Conservation (phyloP, 148 eudicot species). For the Rheum nobile region DNA sequence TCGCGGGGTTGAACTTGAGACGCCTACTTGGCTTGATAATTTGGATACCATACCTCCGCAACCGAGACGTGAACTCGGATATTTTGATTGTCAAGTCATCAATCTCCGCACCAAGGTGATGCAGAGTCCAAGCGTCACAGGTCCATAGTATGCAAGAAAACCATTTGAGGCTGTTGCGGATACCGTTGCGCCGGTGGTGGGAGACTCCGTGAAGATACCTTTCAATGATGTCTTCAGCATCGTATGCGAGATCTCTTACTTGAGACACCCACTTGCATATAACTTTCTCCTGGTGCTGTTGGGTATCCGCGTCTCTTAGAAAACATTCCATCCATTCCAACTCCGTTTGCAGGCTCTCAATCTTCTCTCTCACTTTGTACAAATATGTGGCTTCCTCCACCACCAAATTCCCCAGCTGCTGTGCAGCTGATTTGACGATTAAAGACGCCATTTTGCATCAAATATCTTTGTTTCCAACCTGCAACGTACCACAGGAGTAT, state of each 20-base stretch:
- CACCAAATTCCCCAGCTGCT: not conserved
- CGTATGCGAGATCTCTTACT: not conserved
- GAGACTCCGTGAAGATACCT: not conserved
- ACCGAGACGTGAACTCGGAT: not conserved
- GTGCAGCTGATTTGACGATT: not conserved
- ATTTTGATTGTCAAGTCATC: not conserved
- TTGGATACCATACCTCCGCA: not conserved
- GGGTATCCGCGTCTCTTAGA: not conserved
- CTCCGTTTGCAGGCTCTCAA: not conserved
- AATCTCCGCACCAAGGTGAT: not conserved
- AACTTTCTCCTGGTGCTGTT: not conserved
- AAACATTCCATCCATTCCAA: not conserved
- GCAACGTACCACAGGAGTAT: too few relatives aligned
- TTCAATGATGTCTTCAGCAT: not conserved
- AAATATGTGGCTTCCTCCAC: constrained; percentile 2
- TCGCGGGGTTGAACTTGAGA: not conserved
- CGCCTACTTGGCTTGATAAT: not conserved
- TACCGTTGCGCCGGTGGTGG: constrained; percentile 13
- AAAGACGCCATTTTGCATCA: not conserved
- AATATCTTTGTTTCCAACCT: too few relatives aligned
- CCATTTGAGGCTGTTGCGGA: not conserved
- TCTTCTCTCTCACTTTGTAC: not conserved
- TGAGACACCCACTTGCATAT: not conserved
- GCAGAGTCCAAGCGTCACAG: not conserved
- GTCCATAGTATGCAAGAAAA: not conserved